Evolutionary conservation across 345 rosid species (phyloP).

Genomic region (Hirschfeldia incana): DNA sequence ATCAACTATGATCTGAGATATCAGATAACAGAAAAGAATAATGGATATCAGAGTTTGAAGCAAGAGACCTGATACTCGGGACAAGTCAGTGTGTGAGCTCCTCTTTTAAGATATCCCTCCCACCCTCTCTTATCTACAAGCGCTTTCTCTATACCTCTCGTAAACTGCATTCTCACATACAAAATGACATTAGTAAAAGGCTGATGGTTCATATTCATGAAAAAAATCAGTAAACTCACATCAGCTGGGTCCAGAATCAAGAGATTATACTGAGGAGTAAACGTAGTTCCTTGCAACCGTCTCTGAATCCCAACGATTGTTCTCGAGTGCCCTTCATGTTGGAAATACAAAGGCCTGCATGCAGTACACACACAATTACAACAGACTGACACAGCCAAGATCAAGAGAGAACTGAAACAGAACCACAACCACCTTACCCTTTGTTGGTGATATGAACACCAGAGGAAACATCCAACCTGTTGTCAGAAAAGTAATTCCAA

Average conservation of each 20-base stretch:
- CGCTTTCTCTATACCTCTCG: slow-evolving; percentile 57
- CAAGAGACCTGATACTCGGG: slow-evolving; percentile 72
- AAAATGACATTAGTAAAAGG: not conserved
- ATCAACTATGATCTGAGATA: not conserved
- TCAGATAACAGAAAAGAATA: not conserved
- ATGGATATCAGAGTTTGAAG: slow-evolving; percentile 3
- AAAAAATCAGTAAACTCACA: slow-evolving; percentile 45
- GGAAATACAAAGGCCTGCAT: slow-evolving; percentile 71
- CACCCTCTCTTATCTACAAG: slow-evolving; percentile 58
- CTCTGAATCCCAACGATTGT: slow-evolving; percentile 74
- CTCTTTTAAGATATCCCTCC: slow-evolving; percentile 72
- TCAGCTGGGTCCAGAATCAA: slow-evolving; percentile 72
- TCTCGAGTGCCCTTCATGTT: slow-evolving; percentile 85
- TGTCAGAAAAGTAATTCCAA: slow-evolving; percentile 72
- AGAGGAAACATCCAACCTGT: slow-evolving; percentile 33
- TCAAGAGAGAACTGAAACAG: slow-evolving; percentile 2
- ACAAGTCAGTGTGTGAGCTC: slow-evolving; percentile 63
- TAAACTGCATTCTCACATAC: slow-evolving; percentile 47
- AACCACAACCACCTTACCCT: slow-evolving; percentile 44
- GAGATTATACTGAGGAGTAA: slow-evolving; percentile 51
- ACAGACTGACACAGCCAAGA: not conserved
- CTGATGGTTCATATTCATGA: not conserved
- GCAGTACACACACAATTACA: too few species aligned
- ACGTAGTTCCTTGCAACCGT: slow-evolving; percentile 45
- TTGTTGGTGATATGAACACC: slow-evolving; percentile 52